Conservation (phyloP, 768 basidiomycete genomes). For the Coprinellus aureogranulatus region DNA sequence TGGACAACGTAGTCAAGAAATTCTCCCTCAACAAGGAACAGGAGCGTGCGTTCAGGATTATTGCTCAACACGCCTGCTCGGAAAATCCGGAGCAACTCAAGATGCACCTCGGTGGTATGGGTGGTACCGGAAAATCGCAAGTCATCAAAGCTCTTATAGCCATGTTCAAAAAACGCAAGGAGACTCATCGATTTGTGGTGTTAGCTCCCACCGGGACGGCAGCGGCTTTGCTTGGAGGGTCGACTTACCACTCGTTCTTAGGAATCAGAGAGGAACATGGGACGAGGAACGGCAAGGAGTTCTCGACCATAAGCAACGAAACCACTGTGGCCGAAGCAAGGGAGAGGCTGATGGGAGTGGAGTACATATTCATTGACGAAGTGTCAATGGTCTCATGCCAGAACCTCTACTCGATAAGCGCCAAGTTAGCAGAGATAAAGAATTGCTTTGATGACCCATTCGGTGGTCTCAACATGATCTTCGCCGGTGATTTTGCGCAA, state of each 20-base stretch:
- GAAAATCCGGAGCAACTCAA: conserved; percentile 15
- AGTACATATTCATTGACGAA: conserved; percentile 30
- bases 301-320: not conserved
- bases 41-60: conserved; percentile 26
- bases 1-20: not conserved
- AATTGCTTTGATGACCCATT: conserved; percentile 20
- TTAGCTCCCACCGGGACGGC: conserved; percentile 33
- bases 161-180: conserved; percentile 19
- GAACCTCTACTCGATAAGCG: conserved; percentile 29
- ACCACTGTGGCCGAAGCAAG: conserved; percentile 14
- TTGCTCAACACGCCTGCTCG: conserved; percentile 16
- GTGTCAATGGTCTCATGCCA: conserved; percentile 40
- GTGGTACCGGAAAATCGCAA: conserved; percentile 29
- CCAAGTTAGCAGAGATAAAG: conserved; percentile 17
- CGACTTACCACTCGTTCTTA: conserved; percentile 35
- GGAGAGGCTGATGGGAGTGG: conserved; percentile 10
- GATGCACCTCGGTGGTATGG: conserved; percentile 33
- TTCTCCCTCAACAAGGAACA: conserved; percentile 29
- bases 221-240: conserved; percentile 31
- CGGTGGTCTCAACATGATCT: conserved; percentile 40
- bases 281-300: not conserved
- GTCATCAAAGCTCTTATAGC: conserved; percentile 23
- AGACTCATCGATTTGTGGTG: conserved; percentile 20
- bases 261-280: conserved; percentile 21
- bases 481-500: conserved; percentile 47